These are phyloP conservation scores for Boletus tomentosulus DNA, from an alignment of 768 basidiomycete species.

Conservation along the genomic window DNA sequence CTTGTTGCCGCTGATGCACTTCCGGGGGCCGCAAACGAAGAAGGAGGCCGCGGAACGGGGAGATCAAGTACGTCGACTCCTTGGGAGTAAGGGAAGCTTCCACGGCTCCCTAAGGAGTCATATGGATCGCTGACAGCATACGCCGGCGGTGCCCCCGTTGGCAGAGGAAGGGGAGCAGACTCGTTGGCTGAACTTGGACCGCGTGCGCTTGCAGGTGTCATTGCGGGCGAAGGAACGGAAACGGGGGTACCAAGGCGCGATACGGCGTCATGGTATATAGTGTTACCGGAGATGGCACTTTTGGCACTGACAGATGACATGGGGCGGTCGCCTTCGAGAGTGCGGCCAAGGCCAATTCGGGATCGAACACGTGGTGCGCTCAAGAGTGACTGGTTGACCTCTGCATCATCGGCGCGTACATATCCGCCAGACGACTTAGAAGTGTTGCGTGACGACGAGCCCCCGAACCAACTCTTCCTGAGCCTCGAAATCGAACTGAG, in stretches of 20 bases:
- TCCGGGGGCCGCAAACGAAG: conserved; percentile 45
- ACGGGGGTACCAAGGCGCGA: conserved; percentile 45
- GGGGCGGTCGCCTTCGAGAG: conserved; percentile 45
- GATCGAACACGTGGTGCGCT: conserved; percentile 19
- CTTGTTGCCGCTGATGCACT: conserved; percentile 25
- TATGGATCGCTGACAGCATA: conserved; percentile 31
- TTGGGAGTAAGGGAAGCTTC: conserved; percentile 24
- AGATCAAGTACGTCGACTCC: conserved; percentile 49
- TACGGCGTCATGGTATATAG: conserved; percentile 59
- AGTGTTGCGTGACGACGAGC: conserved; percentile 28
- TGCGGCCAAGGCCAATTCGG: conserved; percentile 35
- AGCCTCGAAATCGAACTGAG: conserved; percentile 47
- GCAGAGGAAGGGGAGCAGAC: conserved; percentile 16
- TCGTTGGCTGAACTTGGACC: conserved; percentile 8
- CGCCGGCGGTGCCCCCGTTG: conserved; percentile 27
- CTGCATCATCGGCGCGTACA: conserved; percentile 40
- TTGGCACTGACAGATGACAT: conserved; percentile 52
- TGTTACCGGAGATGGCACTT: conserved; percentile 51
- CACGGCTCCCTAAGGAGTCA: conserved; percentile 21
- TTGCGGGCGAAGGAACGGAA: conserved; percentile 39
- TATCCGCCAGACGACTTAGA: conserved; percentile 28
- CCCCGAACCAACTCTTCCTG: conserved; percentile 57
- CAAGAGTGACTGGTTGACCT: conserved; percentile 41
- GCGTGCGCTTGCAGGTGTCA: conserved; percentile 40
- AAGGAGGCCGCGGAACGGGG: conserved; percentile 54